Evolutionary conservation across 495 filamentous ascomycete genomes (phyloP).

Genomic region (Staphylotrichum longicolle): DNA sequence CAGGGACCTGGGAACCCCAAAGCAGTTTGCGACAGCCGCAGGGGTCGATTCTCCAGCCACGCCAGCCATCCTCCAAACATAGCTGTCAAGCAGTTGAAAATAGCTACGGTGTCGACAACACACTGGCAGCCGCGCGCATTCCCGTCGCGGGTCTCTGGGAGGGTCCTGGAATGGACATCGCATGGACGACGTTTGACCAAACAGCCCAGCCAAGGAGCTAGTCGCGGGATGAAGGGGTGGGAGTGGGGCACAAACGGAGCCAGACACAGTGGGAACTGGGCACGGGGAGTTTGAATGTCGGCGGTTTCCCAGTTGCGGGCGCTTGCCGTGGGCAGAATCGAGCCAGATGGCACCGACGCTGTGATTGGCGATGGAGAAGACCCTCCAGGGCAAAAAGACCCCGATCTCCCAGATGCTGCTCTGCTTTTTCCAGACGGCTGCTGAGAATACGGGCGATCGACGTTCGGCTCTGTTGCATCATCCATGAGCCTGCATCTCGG

Average conservation of each 20-base stretch:
- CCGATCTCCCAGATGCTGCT: too few relatives aligned
- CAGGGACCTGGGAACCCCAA: background rate
- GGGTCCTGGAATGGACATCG: slow-evolving; percentile 4
- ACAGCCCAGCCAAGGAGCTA: slow-evolving; percentile 6
- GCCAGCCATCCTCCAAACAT: background rate
- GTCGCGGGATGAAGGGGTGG: slow-evolving; percentile 15
- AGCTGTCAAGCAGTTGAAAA: background rate
- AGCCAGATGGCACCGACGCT: background rate
- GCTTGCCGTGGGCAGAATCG: background rate
- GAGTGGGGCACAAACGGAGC: slow-evolving; percentile 11
- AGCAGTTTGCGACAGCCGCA: background rate
- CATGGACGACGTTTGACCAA: slow-evolving; percentile 11
- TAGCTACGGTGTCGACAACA: background rate
- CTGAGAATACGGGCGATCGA: slow-evolving; percentile 9
- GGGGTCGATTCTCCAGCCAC: background rate
- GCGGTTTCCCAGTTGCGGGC: background rate
- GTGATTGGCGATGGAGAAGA: too few relatives aligned
- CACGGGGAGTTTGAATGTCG: background rate
- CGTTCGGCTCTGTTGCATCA: background rate
- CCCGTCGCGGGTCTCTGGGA: background rate
- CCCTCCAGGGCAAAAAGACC: too few relatives aligned
- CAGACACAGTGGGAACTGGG: slow-evolving; percentile 4
- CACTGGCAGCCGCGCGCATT: background rate
- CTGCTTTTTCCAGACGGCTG: too few relatives aligned
- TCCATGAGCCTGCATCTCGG: background rate